Base-by-base conservation (phyloP, 495 filamentous ascomycete genomes). In the Cetradonia linearis region DNA sequence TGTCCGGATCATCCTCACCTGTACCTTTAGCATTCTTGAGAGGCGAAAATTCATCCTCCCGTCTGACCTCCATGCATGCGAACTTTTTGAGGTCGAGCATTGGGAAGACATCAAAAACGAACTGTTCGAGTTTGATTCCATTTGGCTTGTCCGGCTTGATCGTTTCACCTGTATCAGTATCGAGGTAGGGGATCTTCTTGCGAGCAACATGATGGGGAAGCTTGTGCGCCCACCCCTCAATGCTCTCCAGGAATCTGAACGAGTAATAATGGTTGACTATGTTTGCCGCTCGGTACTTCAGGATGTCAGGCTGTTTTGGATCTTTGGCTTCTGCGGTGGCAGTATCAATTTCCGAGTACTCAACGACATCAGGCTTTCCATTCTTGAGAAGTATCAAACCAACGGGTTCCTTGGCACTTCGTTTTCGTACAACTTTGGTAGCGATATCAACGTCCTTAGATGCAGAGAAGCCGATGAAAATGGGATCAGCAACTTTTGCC, bases 231-330 rank as follows among this genome's bases (percentile, higher is more conserved):
- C 86, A 95, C 65, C 83, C 77, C 55, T 92, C 89, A 65, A 97
- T 95, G 47, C 81, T 85, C 70, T 95, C 87, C 54, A 99, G 79
- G 78, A 96, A 99, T 59, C 82, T 77, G 79, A 90, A 94, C 37
- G 87, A 91, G 78, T 99, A 99, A 81, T 96, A 99, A 78, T 99
- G 93, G 80, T 99, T 99, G 74, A 99, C 93, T 62, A 99, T 99
- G 76, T 99, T 99, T 64, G 91, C 93, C 55, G 93, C 92, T 47
- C 93, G 85, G 85, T 95, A 96, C 75, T 89, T 95, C 69, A 99
- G 82, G 56, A 97, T 77, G 48, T 83, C 83, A 2, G 80, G 78
- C 67, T 97, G 84, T 71, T 89, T 86, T 57, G 86, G 78, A 70
- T 99, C 93, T 70, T 86, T 83, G 64, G 91, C 91, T 70, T 95